Conservation (phyloP, 768 basidiomycete genomes). For the Polyporus arcularius region DNA sequence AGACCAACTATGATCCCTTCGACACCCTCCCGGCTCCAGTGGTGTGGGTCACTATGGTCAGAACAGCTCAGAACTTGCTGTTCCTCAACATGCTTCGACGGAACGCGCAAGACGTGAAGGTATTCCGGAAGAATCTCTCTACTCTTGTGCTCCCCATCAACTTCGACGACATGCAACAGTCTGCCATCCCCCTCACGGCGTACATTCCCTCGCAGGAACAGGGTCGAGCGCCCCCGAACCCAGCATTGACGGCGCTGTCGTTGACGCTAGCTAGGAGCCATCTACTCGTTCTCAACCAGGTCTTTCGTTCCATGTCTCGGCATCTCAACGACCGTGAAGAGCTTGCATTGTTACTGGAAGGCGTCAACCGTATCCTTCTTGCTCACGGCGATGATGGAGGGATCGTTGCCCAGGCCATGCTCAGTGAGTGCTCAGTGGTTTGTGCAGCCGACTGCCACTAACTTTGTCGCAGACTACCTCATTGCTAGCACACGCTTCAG, state of each 20-base stretch:
- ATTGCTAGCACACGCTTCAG: constrained; percentile 75
- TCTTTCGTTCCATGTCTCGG: constrained; percentile 71
- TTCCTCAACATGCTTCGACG: constrained; percentile 64
- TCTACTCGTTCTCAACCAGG: constrained; percentile 64
- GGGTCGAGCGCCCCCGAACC: constrained; percentile 15
- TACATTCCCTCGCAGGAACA: constrained; percentile 14
- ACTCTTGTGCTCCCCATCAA: constrained; percentile 58
- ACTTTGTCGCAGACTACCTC: constrained; percentile 44
- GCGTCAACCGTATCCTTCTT: constrained; percentile 68
- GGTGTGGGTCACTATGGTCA: constrained; percentile 59
- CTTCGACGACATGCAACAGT: constrained; percentile 35
- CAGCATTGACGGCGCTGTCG: constrained; percentile 47
- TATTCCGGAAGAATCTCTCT: constrained; percentile 64
- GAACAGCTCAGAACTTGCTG: constrained; percentile 71
- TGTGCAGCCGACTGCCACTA: neutral
- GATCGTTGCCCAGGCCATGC: constrained; percentile 73
- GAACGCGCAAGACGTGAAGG: constrained; percentile 67
- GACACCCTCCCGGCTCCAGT: constrained; percentile 42
- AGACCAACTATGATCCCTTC: constrained; percentile 23
- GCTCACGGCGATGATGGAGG: constrained; percentile 72
- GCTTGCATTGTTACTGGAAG: constrained; percentile 65
- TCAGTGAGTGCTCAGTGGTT: constrained; percentile 49
- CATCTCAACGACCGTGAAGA: constrained; percentile 72
- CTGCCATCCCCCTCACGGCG: constrained; percentile 46
- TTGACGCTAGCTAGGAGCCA: constrained; percentile 68